These are phyloP conservation scores for Boletus reticulatus DNA, from an alignment of 768 basidiomycete genomes.

Conservation along the genomic window DNA sequence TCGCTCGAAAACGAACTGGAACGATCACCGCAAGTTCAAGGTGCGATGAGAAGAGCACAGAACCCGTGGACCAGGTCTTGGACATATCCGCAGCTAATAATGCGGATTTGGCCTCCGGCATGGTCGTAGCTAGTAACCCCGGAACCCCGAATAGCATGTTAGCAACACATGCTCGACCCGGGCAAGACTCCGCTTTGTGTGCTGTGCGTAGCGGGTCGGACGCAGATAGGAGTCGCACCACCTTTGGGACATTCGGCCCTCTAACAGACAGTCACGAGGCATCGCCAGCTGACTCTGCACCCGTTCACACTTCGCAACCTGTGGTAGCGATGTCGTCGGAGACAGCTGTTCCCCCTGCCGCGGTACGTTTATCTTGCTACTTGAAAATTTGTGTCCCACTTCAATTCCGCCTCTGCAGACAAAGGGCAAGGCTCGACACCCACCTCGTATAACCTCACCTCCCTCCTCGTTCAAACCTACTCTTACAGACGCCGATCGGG, in stretches of 20 bases:
- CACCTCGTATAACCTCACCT: constrained; percentile 35
- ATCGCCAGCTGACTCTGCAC: not conserved
- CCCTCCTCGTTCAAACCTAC: constrained; percentile 33
- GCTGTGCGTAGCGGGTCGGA: constrained; percentile 5
- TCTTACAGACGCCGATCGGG: constrained; percentile 29
- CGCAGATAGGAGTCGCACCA: constrained; percentile 24
- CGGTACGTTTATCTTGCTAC: constrained; percentile 20
- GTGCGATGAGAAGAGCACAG: constrained; percentile 17
- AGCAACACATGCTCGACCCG: constrained; percentile 15
- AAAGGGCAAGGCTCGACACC: constrained; percentile 36
- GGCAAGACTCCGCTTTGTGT: constrained; percentile 6
- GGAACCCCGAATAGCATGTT: constrained; percentile 6
- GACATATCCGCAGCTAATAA: constrained; percentile 30
- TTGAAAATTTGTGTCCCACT: constrained; percentile 13
- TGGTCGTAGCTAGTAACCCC: constrained; percentile 8
- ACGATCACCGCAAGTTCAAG: constrained; percentile 41
- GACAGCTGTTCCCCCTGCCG: constrained; percentile 8
- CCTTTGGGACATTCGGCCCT: constrained; percentile 27
- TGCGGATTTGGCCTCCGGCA: not conserved
- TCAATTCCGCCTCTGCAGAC: constrained; percentile 23
- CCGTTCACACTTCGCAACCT: not conserved
- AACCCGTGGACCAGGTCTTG: constrained; percentile 21
- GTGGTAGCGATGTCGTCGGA: constrained; percentile 13
- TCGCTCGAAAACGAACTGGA: constrained; percentile 52
- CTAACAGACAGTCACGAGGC: constrained; percentile 13